These are phyloP conservation scores for Ampelomyces quisqualis DNA, from an alignment of 2,329 filamentous ascomycete genomes.

Conservation along the genomic window DNA sequence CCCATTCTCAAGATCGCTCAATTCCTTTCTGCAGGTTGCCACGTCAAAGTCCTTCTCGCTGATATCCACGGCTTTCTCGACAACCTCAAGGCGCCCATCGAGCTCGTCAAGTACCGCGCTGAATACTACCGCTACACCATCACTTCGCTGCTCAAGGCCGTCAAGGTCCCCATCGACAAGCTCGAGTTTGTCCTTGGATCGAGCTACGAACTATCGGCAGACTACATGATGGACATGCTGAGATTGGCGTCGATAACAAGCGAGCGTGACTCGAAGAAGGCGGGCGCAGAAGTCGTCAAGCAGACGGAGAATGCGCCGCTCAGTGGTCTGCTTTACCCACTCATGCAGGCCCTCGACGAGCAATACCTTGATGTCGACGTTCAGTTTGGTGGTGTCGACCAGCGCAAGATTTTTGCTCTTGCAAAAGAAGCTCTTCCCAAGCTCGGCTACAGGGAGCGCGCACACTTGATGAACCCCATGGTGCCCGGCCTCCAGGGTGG, in stretches of 20 bases:
- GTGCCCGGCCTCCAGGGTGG: constrained; percentile 78
- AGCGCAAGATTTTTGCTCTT: constrained; percentile 84
- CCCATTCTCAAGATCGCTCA: constrained; percentile 88
- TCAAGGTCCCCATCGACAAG: constrained; percentile 75
- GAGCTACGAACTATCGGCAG: constrained; percentile 68
- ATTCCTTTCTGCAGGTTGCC: constrained; percentile 79
- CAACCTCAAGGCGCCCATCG: constrained; percentile 82
- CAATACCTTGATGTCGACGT: constrained; percentile 78
- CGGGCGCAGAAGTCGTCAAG: constrained; percentile 92
- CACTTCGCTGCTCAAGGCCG: constrained; percentile 70
- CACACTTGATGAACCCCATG: constrained; percentile 82
- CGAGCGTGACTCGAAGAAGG: constrained; percentile 82
- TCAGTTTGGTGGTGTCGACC: constrained; percentile 78
- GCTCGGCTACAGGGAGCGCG: constrained; percentile 74
- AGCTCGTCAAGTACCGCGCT: constrained; percentile 78
- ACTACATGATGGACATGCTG: constrained; percentile 88
- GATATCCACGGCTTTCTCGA: constrained; percentile 71
- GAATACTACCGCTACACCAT: constrained; percentile 82
- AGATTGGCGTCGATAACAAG: constrained; percentile 69
- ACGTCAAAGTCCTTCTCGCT: constrained; percentile 73
- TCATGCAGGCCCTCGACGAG: constrained; percentile 90
- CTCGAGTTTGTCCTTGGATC: constrained; percentile 83
- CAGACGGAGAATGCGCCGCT: constrained; percentile 76
- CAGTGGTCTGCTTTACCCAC: constrained; percentile 75
- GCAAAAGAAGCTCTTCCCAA: constrained; percentile 83